Conservation (phyloP, 192 early-diverging fungal genomes). For the Linnemannia schmuckeri region DNA sequence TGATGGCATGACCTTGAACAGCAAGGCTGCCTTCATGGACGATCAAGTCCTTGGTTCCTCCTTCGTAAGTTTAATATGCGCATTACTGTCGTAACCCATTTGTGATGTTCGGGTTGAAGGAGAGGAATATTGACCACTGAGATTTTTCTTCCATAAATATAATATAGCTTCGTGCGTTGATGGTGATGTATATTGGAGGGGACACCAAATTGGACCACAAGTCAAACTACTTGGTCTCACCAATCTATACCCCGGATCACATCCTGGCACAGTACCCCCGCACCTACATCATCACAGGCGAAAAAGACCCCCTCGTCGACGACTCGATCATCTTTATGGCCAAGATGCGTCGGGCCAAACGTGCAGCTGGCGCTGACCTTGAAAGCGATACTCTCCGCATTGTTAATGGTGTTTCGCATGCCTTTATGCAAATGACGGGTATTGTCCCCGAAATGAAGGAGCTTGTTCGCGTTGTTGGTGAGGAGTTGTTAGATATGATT, state of each 20-base stretch:
- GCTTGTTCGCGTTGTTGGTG: constrained; percentile 58
- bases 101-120: neutral
- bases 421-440: constrained; percentile 76
- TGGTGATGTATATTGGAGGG: constrained; percentile 88
- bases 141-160: neutral
- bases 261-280: constrained; percentile 92
- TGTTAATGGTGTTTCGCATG: constrained; percentile 77
- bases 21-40: constrained; percentile 85
- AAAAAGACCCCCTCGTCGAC: constrained; percentile 97
- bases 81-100: constrained; percentile 8
- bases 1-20: constrained; percentile 78
- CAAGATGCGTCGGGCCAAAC: constrained; percentile 87
- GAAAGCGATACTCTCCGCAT: constrained; percentile 67
- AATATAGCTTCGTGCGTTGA: constrained; percentile 74
- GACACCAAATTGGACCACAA: constrained; percentile 82
- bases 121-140: neutral
- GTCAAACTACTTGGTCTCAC: constrained; percentile 88
- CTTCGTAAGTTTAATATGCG: constrained; percentile 59
- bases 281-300: constrained; percentile 91
- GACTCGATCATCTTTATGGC: constrained; percentile 95
- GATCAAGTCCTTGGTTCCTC: constrained; percentile 89
- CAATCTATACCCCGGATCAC: constrained; percentile 86
- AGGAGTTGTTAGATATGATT: constrained; percentile 47
- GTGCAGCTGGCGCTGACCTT: constrained; percentile 25
- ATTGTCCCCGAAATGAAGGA: constrained; percentile 80